Evolutionary conservation across 352 stramenopile species (phyloP).

Genomic region (Pythium sukuiense): DNA sequence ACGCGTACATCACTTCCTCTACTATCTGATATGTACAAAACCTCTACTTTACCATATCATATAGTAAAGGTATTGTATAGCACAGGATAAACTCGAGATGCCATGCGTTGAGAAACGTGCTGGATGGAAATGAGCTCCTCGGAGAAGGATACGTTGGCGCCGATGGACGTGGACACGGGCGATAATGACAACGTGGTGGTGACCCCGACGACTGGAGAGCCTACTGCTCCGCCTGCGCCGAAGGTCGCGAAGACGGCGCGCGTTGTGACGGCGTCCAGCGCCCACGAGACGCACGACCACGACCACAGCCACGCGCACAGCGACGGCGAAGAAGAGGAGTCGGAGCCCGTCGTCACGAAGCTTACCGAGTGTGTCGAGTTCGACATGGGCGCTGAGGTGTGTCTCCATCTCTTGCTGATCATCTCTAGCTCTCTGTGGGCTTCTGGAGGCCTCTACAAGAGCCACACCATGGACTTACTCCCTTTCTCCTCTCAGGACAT

Average conservation of each 20-base stretch:
- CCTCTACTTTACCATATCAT: not conserved
- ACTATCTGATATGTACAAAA: too few relatives aligned
- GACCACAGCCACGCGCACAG: conserved; percentile 19
- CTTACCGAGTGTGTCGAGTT: conserved; percentile 81
- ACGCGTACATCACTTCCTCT: not conserved
- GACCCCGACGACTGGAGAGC: not conserved
- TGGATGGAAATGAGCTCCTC: not conserved
- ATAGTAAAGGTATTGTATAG: not conserved
- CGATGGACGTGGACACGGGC: conserved; percentile 8
- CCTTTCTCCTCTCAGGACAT: conserved; percentile 42
- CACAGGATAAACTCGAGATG: not conserved
- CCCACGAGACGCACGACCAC: conserved; percentile 9
- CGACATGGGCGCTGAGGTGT: conserved; percentile 43
- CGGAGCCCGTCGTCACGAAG: conserved; percentile 32
- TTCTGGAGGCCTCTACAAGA: not conserved
- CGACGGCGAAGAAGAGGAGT: conserved; percentile 27
- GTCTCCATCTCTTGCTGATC: not conserved
- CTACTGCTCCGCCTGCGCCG: conserved; percentile 7
- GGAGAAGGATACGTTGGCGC: not conserved
- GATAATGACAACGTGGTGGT: not conserved
- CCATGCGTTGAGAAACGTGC: not conserved
- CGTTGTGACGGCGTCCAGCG: conserved; percentile 17
- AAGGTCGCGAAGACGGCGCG: conserved; percentile 18
- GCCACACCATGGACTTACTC: not conserved
- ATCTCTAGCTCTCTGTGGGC: not conserved